A percentile compares a stretch with the other conserved stretches of the same genome.
Evolutionary conservation across 1,139 yeast species (phyloP).

Genomic region (Pneumocystis sp.): DNA sequence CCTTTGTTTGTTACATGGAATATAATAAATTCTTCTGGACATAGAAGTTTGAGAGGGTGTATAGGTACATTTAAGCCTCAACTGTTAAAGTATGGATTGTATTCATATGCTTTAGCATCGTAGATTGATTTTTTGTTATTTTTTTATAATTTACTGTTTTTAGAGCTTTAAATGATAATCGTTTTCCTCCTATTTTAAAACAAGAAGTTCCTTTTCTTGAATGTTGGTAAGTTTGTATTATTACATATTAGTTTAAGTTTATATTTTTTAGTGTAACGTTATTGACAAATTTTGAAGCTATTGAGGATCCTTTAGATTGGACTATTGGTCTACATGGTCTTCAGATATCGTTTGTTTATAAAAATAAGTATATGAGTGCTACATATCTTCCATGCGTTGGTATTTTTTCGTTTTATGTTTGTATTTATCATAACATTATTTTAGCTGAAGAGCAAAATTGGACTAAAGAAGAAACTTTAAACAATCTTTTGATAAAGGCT

Average conservation of each 20-base stretch:
- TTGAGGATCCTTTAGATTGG: constrained; percentile 52
- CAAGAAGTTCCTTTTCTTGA: constrained; percentile 40
- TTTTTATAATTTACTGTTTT: neutral
- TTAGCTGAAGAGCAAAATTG: constrained; percentile 86
- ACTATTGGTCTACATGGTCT: constrained; percentile 70
- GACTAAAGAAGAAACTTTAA: constrained; percentile 57
- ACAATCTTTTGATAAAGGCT: constrained; percentile 58
- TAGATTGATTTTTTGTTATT: constrained; percentile 17
- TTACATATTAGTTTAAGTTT: constrained; percentile 16
- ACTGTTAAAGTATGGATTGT: constrained; percentile 42
- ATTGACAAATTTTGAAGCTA: constrained; percentile 43
- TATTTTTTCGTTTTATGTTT: constrained; percentile 8
- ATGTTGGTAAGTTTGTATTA: constrained; percentile 23
- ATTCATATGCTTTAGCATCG: constrained; percentile 48
- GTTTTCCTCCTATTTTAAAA: constrained; percentile 53
- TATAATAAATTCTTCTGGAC: constrained; percentile 7
- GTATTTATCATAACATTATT: constrained; percentile 76
- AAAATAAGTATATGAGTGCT: constrained; percentile 20
- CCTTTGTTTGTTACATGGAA: constrained; percentile 2
- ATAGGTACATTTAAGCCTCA: constrained; percentile 64
- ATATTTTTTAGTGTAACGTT: constrained; percentile 41
- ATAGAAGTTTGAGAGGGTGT: constrained; percentile 59
- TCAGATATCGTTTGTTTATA: constrained; percentile 33
- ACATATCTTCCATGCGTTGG: constrained; percentile 17
- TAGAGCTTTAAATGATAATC: constrained; percentile 53